These are phyloP conservation scores for Fomitopsis pinicola DNA, from an alignment of 1,284 basidiomycete genomes.

Conservation along the genomic window DNA sequence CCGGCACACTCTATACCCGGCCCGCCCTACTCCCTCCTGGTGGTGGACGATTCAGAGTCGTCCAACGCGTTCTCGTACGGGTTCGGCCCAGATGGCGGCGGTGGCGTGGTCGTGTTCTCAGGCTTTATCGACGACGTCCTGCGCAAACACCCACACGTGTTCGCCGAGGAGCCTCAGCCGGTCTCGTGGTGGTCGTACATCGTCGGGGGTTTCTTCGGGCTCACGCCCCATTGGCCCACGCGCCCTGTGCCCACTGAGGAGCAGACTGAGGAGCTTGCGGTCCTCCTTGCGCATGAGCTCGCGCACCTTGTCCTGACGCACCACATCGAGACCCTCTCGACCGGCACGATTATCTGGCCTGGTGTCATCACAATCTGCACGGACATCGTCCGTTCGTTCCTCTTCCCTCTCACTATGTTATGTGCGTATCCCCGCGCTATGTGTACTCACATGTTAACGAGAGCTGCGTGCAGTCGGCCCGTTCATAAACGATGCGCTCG, in stretches of 20 bases:
- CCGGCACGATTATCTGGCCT: constrained; percentile 77
- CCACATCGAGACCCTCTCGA: constrained; percentile 85
- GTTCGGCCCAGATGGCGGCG: constrained; percentile 85
- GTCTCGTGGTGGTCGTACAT: constrained; percentile 46
- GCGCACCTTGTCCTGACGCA: constrained; percentile 84
- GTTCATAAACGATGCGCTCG: constrained; percentile 87
- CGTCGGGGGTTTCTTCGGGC: constrained; percentile 40
- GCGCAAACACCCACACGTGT: constrained; percentile 31
- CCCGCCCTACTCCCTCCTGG: constrained; percentile 80
- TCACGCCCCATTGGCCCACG: constrained; percentile 26
- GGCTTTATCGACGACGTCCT: constrained; percentile 84
- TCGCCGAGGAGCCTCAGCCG: constrained; percentile 18
- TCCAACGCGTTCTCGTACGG: constrained; percentile 90
- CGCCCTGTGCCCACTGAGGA: constrained; percentile 64
- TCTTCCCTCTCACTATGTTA: constrained; percentile 86
- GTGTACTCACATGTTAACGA: not conserved
- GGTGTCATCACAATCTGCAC: constrained; percentile 72
- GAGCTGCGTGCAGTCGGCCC: constrained; percentile 53
- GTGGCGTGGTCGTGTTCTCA: constrained; percentile 86
- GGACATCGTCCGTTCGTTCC: constrained; percentile 70
- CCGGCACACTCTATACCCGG: constrained; percentile 63
- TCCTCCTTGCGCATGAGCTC: constrained; percentile 85
- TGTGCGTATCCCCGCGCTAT: constrained; percentile 23
- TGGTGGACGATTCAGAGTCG: constrained; percentile 77
- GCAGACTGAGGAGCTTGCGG: constrained; percentile 81